These are phyloP conservation scores for Sordaria brevicollis DNA, from an alignment of 495 filamentous ascomycete species.

Conservation along the genomic window DNA sequence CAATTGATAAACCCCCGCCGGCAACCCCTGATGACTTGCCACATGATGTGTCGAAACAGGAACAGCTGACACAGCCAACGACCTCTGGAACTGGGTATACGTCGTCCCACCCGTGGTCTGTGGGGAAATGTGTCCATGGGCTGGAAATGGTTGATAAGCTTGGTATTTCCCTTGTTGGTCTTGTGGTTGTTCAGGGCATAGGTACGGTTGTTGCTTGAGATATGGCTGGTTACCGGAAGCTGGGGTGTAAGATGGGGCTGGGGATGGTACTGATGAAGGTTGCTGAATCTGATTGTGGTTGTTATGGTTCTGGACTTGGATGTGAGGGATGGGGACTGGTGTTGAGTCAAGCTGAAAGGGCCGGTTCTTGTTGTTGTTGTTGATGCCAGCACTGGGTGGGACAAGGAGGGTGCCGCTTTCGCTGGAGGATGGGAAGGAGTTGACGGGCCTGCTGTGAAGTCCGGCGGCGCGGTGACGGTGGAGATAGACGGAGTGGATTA, in stretches of 20 bases:
- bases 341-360: no score
- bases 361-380: neutral
- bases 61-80: neutral
- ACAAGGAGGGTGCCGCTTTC: neutral
- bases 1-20: neutral
- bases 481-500: slow-evolving; percentile 27
- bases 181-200: slow-evolving; percentile 14
- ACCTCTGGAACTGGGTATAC: neutral
- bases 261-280: neutral
- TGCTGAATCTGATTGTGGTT: neutral
- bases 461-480: slow-evolving; percentile 37
- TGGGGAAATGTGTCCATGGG: neutral
- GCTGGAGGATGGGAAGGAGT: neutral
- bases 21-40: neutral
- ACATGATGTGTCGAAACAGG: neutral
- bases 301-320: neutral
- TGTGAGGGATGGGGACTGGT: neutral
- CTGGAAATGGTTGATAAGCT: neutral
- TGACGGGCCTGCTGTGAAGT: slow-evolving; percentile 25
- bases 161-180: neutral
- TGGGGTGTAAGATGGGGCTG: neutral
- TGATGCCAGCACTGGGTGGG: neutral
- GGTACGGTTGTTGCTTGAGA: slow-evolving; percentile 9
- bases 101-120: neutral
- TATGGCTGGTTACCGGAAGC: neutral